Percentiles rank a stretch among this genome's conserved stretches.
Conservation (phyloP, 1,284 basidiomycete genomes). For the Megacollybia platyphylla region DNA sequence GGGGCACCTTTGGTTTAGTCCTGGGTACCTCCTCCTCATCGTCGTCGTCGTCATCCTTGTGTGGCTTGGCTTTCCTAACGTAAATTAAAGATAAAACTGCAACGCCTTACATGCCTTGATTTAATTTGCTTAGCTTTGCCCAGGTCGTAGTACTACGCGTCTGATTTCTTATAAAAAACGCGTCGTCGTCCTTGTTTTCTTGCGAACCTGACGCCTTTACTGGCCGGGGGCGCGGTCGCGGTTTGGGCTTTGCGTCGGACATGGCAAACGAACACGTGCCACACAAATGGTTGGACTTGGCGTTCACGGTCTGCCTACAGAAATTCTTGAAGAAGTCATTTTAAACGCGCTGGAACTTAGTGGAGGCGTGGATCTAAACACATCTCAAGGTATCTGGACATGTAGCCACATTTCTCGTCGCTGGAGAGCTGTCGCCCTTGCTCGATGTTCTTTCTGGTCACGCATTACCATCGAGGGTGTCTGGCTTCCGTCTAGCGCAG, state of each 20-base stretch:
- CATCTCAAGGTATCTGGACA: no score
- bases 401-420: no score
- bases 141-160: not conserved
- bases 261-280: not conserved
- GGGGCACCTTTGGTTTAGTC: not conserved
- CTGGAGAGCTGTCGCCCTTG: no score
- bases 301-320: not conserved
- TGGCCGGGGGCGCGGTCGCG: not conserved
- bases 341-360: not conserved
- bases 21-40: not conserved
- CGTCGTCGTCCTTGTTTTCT: not conserved
- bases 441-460: no score
- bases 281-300: not conserved
- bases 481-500: no score
- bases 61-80: not conserved
- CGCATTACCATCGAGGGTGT: no score
- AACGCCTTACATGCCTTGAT: not conserved
- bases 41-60: not conserved
- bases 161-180: not conserved
- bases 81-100: not conserved
- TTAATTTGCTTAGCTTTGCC: not conserved
- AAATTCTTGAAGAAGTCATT: not conserved
- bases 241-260: not conserved
- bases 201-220: not conserved
- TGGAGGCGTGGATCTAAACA: no score